Evolutionary conservation across 2,329 filamentous ascomycete genomes (phyloP), one percentile per base, ranked within the genome.

Genomic region (Byssochlamys sp.): DNA sequence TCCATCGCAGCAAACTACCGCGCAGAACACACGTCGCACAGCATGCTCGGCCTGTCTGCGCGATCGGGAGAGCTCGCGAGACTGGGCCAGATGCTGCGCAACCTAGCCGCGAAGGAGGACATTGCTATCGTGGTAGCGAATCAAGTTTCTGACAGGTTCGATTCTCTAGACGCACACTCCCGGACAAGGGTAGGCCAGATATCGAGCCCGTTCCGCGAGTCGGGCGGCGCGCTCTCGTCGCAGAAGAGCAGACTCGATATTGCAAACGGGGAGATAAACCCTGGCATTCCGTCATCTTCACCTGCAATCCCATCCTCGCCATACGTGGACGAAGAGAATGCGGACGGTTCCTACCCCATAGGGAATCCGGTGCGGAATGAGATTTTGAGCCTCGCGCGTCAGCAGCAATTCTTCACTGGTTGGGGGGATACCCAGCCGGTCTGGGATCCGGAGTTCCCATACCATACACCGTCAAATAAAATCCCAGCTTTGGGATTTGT

Each of bases 1-100:
- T 95, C 89, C 4, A 87, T 99, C 28, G 91, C 94, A 0, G 91
- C 94, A 59, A 99, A 99, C 74, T 99, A 94, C 73, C 87, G 94
- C 62, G 91, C 90, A 54, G 92, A 97, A 71, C 94, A 69, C 58
- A 65, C 61, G 54, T 72, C 66, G 45, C 72, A 69, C 61, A 72
- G 68, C 61, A 66, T 76, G 59, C 68, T 71, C 61, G 75, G 76
- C 53, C 85, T 97, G 78, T 89, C 88, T 27, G 84, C 85, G 45
- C 84, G 94, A 60, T 86, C 87, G 61, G 79, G 83, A 54, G 89
- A 95, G 68, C 83, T 99, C 55, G 81, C 90, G 14, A 85, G 86
- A 29, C 77, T 96, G 79, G 64, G 92, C 35, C 82, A 86, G 48
- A 78, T 90, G 54, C 79, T 99, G 25, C 84, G 91, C 35, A 81